Base-by-base conservation (phyloP, 73 alveolate genomes). In the Durusdinium trenchii region DNA sequence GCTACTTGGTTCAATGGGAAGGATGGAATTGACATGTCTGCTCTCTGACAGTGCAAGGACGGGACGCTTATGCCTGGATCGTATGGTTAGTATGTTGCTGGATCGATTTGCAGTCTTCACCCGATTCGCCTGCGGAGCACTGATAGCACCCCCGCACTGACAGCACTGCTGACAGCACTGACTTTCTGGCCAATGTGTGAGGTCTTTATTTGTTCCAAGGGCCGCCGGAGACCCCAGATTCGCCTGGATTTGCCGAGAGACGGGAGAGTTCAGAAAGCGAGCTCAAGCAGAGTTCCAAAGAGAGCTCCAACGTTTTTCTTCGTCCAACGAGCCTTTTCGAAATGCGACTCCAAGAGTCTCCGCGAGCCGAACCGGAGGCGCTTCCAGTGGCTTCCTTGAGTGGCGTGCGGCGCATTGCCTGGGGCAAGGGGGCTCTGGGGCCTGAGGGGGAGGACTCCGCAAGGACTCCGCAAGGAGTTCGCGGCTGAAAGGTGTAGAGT, bases 181-280 rank as follows among this genome's bases (percentile, higher is more conserved):
- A 12, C 82, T 38, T 35, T 69, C n/a, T 42, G 26, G 45, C 48
- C 3, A 36, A 32, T 32, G 30, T 60, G n/a, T 71, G 84, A 79
- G 90, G 90, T 79, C 90, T 79, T 79, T 40, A 79, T 79, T 51
- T 79, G 90, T 62, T 79, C 90, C 62, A 79, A 79, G 46, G 90
- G 90, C 30, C 90, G 90, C 45, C 43, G 38, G 40, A 6, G 62
- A 60, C n/a, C 73, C 30, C 73, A 60, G 73, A 60, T 2, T 23
- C n/a, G n/a, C n/a, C n/a, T n/a, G n/a, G n/a, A n/a, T n/a, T n/a
- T n/a, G n/a, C n/a, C n/a, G n/a, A n/a, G n/a, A n/a, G n/a, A n/a
- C n/a, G n/a, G n/a, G n/a, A n/a, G n/a, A n/a, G n/a, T n/a, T n/a
- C n/a, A n/a, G n/a, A n/a, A n/a, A n/a, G n/a, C n/a, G n/a, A n/a